These are phyloP conservation scores for Boletus barrowsii DNA, from an alignment of 768 basidiomycete genomes.

Conservation along the genomic window DNA sequence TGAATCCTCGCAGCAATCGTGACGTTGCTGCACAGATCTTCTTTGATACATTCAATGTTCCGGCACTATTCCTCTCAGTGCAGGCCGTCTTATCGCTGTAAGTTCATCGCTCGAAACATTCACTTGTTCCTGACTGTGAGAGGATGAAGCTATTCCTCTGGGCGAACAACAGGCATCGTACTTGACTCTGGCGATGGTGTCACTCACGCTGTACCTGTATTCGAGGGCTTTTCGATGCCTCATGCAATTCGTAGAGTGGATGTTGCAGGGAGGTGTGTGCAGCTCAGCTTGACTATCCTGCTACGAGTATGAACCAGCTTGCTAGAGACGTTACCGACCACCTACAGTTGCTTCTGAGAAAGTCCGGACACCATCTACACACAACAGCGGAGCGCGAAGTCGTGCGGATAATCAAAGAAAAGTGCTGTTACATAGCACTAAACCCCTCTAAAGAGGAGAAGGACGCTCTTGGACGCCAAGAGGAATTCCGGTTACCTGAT, in stretches of 20 bases:
- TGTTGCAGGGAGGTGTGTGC: conserved; percentile 82
- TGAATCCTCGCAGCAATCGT: conserved; percentile 95
- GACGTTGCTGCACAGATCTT: conserved; percentile 98
- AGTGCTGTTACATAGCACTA: conserved; percentile 91
- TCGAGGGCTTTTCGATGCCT: conserved; percentile 99
- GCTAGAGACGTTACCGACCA: conserved; percentile 93
- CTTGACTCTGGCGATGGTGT: conserved; percentile 99
- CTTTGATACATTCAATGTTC: conserved; percentile 99
- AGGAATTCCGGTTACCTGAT: conserved; percentile 92
- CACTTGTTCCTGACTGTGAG: conserved; percentile 8
- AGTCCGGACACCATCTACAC: conserved; percentile 91
- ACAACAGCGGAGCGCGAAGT: conserved; percentile 98
- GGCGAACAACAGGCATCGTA: conserved; percentile 98
- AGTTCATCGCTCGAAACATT: conserved; percentile 31
- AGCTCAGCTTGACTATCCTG: background rate
- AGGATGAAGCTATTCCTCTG: conserved; percentile 84
- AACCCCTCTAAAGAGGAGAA: conserved; percentile 97
- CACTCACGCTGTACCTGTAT: conserved; percentile 97
- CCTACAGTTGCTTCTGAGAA: conserved; percentile 89
- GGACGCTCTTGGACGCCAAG: conserved; percentile 69
- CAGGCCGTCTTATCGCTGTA: conserved; percentile 96
- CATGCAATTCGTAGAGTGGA: conserved; percentile 96
- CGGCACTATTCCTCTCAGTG: conserved; percentile 93
- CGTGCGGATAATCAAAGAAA: conserved; percentile 97
- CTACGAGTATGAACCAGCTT: background rate